Evolutionary conservation across 2,329 filamentous ascomycete species (phyloP).

Genomic region (Aspergillus sp.): DNA sequence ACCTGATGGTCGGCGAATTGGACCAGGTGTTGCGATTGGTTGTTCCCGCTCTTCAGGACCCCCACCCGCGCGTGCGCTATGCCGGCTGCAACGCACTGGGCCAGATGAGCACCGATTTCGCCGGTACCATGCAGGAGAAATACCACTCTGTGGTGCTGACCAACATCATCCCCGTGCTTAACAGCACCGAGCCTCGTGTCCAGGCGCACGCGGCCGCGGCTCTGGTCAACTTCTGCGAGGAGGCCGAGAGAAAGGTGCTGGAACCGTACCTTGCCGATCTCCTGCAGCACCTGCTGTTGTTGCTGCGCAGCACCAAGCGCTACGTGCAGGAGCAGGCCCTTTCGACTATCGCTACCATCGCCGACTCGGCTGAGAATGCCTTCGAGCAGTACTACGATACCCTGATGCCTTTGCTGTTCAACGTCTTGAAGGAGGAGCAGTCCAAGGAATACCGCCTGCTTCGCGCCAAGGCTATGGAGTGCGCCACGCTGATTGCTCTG

Average conservation of each 20-base stretch:
- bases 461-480: conserved; percentile 98
- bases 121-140: conserved; percentile 95
- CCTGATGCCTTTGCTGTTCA: conserved; percentile 91
- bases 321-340: conserved; percentile 98
- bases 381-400: conserved; percentile 95
- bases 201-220: conserved; percentile 98
- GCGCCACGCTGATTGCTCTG: conserved; percentile 88
- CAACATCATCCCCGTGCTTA: conserved; percentile 88
- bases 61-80: conserved; percentile 92
- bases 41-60: conserved; percentile 85
- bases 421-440: conserved; percentile 83
- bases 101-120: conserved; percentile 99
- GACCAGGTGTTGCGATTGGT: conserved; percentile 93
- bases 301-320: conserved; percentile 87
- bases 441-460: conserved; percentile 91
- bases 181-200: conserved; percentile 87
- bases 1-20: conserved; percentile 92
- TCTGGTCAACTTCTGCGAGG: conserved; percentile 97
- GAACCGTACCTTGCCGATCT: conserved; percentile 92
- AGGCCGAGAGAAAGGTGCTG: conserved; percentile 87
- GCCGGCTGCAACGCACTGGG: conserved; percentile 98
- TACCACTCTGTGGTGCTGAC: conserved; percentile 86
- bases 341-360: conserved; percentile 96
- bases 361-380: conserved; percentile 94
- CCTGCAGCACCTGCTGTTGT: conserved; percentile 78